Conservation (phyloP, 169 alveolate species). For the Plasmodium berghei region DNA sequence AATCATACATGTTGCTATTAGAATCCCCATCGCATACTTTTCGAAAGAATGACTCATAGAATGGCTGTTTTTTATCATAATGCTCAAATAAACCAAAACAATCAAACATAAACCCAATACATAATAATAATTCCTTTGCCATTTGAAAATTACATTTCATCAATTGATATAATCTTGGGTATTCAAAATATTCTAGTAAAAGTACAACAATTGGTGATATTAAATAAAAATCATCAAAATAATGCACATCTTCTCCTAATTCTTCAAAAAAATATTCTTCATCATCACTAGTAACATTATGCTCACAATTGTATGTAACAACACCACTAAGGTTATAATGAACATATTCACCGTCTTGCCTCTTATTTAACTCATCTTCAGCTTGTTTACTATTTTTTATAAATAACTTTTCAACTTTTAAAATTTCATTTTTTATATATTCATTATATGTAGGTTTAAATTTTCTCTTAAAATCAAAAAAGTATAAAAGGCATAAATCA, state of each 20-base stretch:
- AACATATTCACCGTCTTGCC: not conserved
- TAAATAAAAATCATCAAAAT: slow-evolving; percentile 24
- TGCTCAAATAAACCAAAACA: slow-evolving; percentile 18
- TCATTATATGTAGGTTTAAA: slow-evolving; percentile 59
- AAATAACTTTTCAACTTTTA: slow-evolving; percentile 17
- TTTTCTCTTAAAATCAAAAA: slow-evolving; percentile 47
- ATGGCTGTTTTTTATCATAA: slow-evolving; percentile 43
- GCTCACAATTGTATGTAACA: not conserved
- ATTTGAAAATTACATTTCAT: slow-evolving; percentile 59
- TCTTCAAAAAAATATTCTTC: slow-evolving; percentile 37
- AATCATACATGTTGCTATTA: not conserved
- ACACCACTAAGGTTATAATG: not conserved
- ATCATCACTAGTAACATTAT: not conserved
- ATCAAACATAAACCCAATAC: slow-evolving; percentile 68
- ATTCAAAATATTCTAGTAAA: slow-evolving; percentile 56
- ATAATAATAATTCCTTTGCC: slow-evolving; percentile 57
- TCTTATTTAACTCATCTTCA: not conserved
- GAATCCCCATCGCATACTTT: not conserved
- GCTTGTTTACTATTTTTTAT: not conserved
- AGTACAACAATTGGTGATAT: slow-evolving; percentile 51
- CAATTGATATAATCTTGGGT: slow-evolving; percentile 46
- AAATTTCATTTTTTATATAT: slow-evolving; percentile 44
- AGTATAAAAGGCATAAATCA: slow-evolving; percentile 56
- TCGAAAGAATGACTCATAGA: slow-evolving; percentile 39
- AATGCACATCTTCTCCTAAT: slow-evolving; percentile 34